Evolutionary conservation across 352 stramenopile genomes (phyloP), one percentile per base, ranked within the genome.

Genomic region (Lagenidium sp.): DNA sequence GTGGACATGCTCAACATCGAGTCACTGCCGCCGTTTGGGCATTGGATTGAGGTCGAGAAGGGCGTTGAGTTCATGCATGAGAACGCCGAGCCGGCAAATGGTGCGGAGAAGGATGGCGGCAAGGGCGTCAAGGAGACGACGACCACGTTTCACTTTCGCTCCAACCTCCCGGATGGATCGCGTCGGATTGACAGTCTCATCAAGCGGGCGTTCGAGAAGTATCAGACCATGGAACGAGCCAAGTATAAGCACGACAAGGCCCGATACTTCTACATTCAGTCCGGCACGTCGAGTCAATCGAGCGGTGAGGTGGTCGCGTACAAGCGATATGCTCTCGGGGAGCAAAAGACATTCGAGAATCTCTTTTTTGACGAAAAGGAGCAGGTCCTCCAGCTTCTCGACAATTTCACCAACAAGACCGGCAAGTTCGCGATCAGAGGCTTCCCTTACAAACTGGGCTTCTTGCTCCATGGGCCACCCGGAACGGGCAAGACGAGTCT

Each of bases 401-500:
- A 82, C 26, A 57, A 80, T 30, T 88, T 88, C 46, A 22, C 39
- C 25, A 50, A 35, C 47, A 72, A 57, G 50, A 49, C 15, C 35
- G 79, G 76, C 15, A 85, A 85, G 56, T 92, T 85, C 36, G 56
- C 57, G 16, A 85, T 92, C 59, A 42, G 28, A 22, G 85, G 83
- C 6, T 94, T 91, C 26, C 85, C 84, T 16, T 79, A 95, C 65
- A 95, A 95, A 53, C 71, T 74, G 20, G 82, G 57, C 0, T 79
- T 96, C 4, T 53, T 97, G 24, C 59, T 97, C 3, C 69, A 95
- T 39, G 87, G 85, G 0, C 76, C 79, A n/a, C 85, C 84, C 4
- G 84, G 85, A 19, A 94, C 79, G 19, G 74, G 84, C 32, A 97
- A 97, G 63, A 96, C 87, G 4, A 88, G 63, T 39, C 55, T 96